phyloP scores from a whole-genome alignment of 495 filamentous ascomycete species.

The Emericellopsis terricola region DNA sequence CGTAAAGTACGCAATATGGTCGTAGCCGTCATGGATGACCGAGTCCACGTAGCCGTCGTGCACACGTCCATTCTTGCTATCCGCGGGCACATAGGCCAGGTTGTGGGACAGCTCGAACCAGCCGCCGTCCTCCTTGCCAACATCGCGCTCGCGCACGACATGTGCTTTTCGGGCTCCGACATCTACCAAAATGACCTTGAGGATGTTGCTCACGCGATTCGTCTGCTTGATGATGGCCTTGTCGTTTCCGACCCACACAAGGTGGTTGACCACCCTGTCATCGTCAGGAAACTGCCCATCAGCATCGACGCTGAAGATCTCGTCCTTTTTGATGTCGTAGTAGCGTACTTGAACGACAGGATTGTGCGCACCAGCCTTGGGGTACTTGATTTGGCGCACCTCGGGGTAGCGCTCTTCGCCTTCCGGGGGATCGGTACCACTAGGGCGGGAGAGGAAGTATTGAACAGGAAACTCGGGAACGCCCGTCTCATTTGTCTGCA shows the following conservation, averaged over 20 bases:
- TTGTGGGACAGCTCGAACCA: conserved; percentile 92
- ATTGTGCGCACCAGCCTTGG: conserved; percentile 88
- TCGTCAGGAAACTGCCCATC: conserved; percentile 61
- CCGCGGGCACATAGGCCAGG: conserved; percentile 73
- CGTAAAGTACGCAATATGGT: conserved; percentile 90
- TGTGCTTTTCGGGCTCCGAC: conserved; percentile 57
- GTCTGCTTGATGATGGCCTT: conserved; percentile 79
- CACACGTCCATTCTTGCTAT: conserved; percentile 54
- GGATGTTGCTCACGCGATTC: conserved; percentile 80
- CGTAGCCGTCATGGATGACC: conserved; percentile 68
- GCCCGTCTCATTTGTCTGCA: conserved; percentile 79
- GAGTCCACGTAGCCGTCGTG: conserved; percentile 89
- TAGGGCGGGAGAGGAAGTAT: conserved; percentile 80
- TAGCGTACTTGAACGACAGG: conserved; percentile 75
- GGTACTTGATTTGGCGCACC: conserved; percentile 84
- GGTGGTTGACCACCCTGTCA: conserved; percentile 80
- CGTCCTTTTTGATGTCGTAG: conserved; percentile 66
- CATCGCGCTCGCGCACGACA: conserved; percentile 58
- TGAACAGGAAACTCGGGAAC: conserved; percentile 91
- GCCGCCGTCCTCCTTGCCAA: conserved; percentile 71
- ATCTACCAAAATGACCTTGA: conserved; percentile 75
- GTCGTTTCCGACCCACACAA: conserved; percentile 64
- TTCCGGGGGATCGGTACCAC: conserved; percentile 46
- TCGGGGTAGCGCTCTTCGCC: conserved; percentile 87
- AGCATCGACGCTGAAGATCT: conserved; percentile 64